phyloP scores from a whole-genome alignment of 2,329 filamentous ascomycete genomes.

The Hymenotorrendiella dingleyae region DNA sequence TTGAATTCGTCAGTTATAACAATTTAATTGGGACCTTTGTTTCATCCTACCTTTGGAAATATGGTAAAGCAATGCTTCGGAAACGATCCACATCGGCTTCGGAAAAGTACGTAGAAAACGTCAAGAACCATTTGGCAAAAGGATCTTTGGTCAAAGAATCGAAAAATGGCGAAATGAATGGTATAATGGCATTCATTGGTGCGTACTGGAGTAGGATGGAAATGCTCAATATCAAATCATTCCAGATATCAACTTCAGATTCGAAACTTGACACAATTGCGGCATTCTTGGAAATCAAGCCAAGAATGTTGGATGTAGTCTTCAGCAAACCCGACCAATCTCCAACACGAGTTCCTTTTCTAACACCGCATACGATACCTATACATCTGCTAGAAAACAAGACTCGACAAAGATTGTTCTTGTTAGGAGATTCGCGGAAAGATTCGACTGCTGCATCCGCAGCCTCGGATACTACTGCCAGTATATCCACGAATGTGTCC shows the following conservation, averaged over 20 bases:
- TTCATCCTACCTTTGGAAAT: constrained; percentile 73
- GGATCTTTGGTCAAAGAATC: constrained; percentile 58
- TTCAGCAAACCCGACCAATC: constrained; percentile 65
- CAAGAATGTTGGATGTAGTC: constrained; percentile 47
- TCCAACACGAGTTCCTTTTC: constrained; percentile 68
- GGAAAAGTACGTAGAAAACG: constrained; percentile 78
- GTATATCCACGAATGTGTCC: constrained; percentile 66
- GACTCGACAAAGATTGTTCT: constrained; percentile 36
- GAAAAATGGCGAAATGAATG: constrained; percentile 60
- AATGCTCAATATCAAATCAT: constrained; percentile 48
- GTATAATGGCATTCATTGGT: constrained; percentile 72
- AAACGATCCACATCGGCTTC: constrained; percentile 71
- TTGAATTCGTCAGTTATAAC: constrained; percentile 27
- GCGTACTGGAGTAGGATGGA: constrained; percentile 69
- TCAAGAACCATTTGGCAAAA: constrained; percentile 68
- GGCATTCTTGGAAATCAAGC: constrained; percentile 37
- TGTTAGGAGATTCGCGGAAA: constrained; percentile 31
- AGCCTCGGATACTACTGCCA: constrained; percentile 54
- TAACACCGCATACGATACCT: constrained; percentile 67
- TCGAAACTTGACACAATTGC: constrained; percentile 23
- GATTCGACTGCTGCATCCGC: constrained; percentile 33
- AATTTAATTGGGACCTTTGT: too few species aligned
- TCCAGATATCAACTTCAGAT: constrained; percentile 46
- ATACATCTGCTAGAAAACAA: constrained; percentile 53
- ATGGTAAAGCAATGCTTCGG: constrained; percentile 67